Evolutionary conservation across 257 asterid species (phyloP), one percentile per base, ranked within the genome.

Genomic region (Sherardia arvensis): DNA sequence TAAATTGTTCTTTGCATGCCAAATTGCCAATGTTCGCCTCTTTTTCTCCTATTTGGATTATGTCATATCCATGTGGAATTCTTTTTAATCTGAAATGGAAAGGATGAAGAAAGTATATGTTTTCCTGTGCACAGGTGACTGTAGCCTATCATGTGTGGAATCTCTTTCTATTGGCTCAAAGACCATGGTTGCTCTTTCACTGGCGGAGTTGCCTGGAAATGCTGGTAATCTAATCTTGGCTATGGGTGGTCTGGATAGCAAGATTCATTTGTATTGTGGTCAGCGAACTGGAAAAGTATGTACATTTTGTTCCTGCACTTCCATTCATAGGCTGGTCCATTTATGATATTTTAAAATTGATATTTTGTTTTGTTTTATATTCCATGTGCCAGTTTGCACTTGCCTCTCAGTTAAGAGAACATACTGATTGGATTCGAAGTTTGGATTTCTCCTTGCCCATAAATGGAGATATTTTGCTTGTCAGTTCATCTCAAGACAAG

Each of bases 401-500:
- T 70, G 83, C 95, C 72, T 92, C 96, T 80, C 95, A 89, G 72
- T 75, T 92, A 59, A 92, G 84, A 84, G 97, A 95, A 64, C 99
- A 89, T 75, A 84, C 87, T 6, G 97, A 89, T 75, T 92, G 99
- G 99, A 89, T 92, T 60, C 87, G 97, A 29, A 84, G 95, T 75
- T 84, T 92, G 64, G 97, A 92, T 82, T 87, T 92, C 83, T 89
- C 96, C 5, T 73, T 92, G 33, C 96, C 99, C 51, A 15, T 84
- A 59, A 40, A 69, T 66, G 68, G 74, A 36, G 80, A 71, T 62
- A 78, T 85, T 76, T 77, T 79, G 53, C 88, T 92, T 23, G 99
- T 84, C 69, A 89, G 96, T 75, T 87, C 97, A 65, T 89, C 99
- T 66, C 99, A 92, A 84, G 99, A 92, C 84, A 92, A 89, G 77